Conservation (phyloP, 192 early-diverging fungal genomes). For the Funneliformis mosseae region DNA sequence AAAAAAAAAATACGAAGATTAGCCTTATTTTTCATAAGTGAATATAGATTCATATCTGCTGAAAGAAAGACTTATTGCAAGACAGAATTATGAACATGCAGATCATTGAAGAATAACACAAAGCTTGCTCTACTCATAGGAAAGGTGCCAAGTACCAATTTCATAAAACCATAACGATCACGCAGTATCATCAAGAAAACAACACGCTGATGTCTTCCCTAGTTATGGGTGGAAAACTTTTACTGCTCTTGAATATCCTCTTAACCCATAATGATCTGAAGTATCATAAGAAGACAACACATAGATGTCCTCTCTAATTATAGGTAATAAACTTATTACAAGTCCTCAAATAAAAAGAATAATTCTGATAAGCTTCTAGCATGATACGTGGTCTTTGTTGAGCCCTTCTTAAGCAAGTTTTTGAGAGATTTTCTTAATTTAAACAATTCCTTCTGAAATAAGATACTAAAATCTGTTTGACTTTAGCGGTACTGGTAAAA, state of each 20-base stretch:
- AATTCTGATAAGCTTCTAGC: neutral
- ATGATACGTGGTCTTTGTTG: neutral
- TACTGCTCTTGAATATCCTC: no score
- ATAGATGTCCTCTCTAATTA: neutral
- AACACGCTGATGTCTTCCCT: neutral
- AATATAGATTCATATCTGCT: no score
- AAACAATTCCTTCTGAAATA: no score
- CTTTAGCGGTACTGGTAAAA: no score
- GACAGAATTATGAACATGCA: neutral
- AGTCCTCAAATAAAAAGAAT: neutral
- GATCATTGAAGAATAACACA: slow-evolving; percentile 18
- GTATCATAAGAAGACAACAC: slow-evolving; percentile 18
- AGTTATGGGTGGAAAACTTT: neutral
- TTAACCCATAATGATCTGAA: no score
- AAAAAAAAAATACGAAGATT: no score
- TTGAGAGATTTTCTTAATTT: no score
- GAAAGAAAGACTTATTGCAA: slow-evolving; percentile 2
- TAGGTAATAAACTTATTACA: neutral
- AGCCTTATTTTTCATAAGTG: no score
- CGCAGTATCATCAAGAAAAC: slow-evolving; percentile 9
- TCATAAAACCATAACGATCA: slow-evolving; percentile 25
- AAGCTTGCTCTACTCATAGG: neutral
- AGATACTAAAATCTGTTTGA: no score
- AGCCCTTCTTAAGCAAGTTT: no score
- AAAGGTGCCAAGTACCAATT: no score